Conservation (phyloP, 768 basidiomycete species). For the Kwoniella dejecticola region DNA sequence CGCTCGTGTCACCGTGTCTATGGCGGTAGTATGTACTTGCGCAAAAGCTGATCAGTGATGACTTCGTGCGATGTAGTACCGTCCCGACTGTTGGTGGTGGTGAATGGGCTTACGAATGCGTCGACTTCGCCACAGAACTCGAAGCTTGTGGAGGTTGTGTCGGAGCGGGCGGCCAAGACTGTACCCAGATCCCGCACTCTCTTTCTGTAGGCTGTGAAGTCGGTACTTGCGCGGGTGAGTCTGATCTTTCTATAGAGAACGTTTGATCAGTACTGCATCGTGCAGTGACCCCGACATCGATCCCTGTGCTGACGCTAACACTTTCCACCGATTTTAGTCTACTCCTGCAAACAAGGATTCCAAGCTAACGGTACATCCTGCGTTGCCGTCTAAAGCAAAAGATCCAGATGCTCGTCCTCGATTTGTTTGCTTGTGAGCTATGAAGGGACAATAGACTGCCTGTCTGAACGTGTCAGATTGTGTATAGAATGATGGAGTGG, state of each 20-base stretch:
- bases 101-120: slow-evolving; percentile 54
- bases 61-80: no score
- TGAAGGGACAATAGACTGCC: no score
- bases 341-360: slow-evolving; percentile 44
- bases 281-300: no score
- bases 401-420: neutral
- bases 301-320: neutral
- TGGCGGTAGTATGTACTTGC: no score
- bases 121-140: slow-evolving; percentile 49
- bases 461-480: neutral
- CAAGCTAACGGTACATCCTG: slow-evolving; percentile 40
- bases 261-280: no score
- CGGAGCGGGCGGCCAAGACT: slow-evolving; percentile 46
- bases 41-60: no score
- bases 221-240: slow-evolving; percentile 37
- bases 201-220: slow-evolving; percentile 41
- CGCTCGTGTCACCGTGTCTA: no score
- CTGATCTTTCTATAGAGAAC: neutral
- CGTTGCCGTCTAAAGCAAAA: slow-evolving; percentile 26
- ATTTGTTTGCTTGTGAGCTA: no score
- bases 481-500: slow-evolving; percentile 5
- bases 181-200: slow-evolving; percentile 45
- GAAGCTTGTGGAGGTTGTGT: slow-evolving; percentile 53
- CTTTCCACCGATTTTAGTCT: slow-evolving; percentile 22
- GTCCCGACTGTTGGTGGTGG: slow-evolving; percentile 28